Evolutionary conservation across 371 early-diverging fungal genomes (phyloP).

Genomic region (Nematocida sp.): DNA sequence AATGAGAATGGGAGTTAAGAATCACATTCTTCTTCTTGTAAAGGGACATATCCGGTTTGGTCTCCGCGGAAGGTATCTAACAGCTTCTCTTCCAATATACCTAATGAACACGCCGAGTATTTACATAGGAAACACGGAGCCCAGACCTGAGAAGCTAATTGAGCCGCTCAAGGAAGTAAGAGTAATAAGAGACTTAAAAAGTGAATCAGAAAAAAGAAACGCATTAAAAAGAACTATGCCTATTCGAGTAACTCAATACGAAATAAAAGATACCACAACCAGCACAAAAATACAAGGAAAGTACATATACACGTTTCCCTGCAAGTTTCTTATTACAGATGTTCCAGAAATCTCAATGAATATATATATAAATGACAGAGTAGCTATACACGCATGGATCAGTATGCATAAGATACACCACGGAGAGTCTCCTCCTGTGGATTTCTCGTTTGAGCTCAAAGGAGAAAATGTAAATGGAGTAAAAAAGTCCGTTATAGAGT

Average conservation of each 20-base stretch:
- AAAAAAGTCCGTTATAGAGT: neutral
- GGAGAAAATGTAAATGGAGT: neutral
- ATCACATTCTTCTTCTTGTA: constrained; percentile 27
- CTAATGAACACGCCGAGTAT: constrained; percentile 27
- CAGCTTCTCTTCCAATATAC: constrained; percentile 10
- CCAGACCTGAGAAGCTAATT: constrained; percentile 2
- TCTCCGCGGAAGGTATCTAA: neutral
- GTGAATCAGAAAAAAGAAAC: too few relatives aligned
- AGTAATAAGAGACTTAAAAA: neutral
- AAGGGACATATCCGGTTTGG: constrained; percentile 16
- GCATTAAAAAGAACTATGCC: constrained; percentile 12
- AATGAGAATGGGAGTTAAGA: constrained; percentile 22
- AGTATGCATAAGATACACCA: neutral
- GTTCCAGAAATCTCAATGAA: neutral
- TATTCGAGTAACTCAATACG: neutral
- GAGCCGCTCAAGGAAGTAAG: constrained; percentile 12
- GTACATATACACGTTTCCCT: neutral
- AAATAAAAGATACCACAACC: neutral
- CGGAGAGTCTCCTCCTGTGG: neutral
- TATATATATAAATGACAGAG: neutral
- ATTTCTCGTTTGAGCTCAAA: neutral
- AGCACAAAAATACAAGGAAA: neutral
- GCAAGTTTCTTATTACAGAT: neutral
- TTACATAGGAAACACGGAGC: constrained; percentile 17
- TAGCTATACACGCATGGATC: neutral